Evolutionary conservation across 306 rosid species (phyloP).

Genomic region (Castanea sativa): DNA sequence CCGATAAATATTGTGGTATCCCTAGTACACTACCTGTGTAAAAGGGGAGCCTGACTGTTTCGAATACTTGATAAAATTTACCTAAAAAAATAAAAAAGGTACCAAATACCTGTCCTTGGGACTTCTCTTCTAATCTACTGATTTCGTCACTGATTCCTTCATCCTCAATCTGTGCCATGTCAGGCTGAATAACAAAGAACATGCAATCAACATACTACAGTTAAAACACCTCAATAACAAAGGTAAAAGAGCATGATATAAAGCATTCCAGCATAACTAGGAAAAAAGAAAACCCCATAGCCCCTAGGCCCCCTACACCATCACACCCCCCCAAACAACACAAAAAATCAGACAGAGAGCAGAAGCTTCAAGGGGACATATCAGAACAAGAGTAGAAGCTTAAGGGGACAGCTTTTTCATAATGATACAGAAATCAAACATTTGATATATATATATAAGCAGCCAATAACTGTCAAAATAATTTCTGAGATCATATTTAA

Average conservation of each 20-base stretch:
- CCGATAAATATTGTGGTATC: too few species aligned
- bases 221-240: constrained; percentile 10
- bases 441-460: background rate
- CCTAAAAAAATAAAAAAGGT: background rate
- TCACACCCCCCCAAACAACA: background rate
- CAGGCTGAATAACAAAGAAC: constrained; percentile 62
- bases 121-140: constrained; percentile 60
- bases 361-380: too few species aligned
- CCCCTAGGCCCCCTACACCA: background rate
- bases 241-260: constrained; percentile 3
- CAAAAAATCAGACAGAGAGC: too few species aligned
- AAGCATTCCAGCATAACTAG: constrained; percentile 9
- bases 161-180: constrained; percentile 59
- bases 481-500: background rate
- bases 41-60: too few species aligned
- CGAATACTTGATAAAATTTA: too few species aligned
- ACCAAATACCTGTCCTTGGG: constrained; percentile 63
- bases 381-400: background rate
- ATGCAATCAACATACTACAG: constrained; percentile 26
- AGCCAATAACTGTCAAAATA: background rate
- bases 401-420: background rate
- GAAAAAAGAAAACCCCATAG: too few species aligned
- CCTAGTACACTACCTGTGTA: too few species aligned
- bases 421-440: background rate
- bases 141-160: constrained; percentile 74